Evolutionary conservation across 2,329 filamentous ascomycete species (phyloP), one percentile per base, ranked within the genome.

Genomic region (Phialemoniopsis sp.): DNA sequence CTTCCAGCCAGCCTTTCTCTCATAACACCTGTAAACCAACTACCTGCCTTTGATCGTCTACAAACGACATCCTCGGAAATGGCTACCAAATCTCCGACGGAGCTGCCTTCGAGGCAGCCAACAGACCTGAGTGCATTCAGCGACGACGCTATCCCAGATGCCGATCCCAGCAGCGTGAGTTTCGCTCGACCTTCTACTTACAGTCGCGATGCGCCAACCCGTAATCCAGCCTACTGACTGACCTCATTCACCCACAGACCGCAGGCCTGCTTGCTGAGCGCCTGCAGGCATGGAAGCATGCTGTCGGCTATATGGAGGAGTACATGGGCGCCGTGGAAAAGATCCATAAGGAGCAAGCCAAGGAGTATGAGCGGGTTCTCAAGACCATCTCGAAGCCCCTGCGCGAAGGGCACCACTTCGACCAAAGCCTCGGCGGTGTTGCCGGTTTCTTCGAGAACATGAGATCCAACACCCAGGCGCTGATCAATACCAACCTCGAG

Each of bases 261-360:
- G 81, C 84, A n/a, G 82, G 78, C 31, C 76, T 97, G 36, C 83
- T 98, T 47, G 75, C 84, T 40, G 89, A 97, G 70, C 82, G 93
- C 48, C 74, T 98, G 45, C 85, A 87, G 55, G 93, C 93, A 34
- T 98, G 89, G 89, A 97, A 96, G 63, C 91, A 97, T 62, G 88
- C 90, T 45, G 87, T 89, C 46, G 87, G 75, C 41, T 91, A 95
- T 58, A 75, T 98, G 35, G 89, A 97, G 64, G 89, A 95, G 37
- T 98, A 96, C 61, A 75, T 97, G 54, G 71, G 70, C 21, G 82
- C 86, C 7, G 87, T 89, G 4, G 89, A 95, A 63, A 96, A 91
- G 73, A 73, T 88, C 42, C 85, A 96, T 58, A 85, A 82, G 57
- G 76, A 79, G 10, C 85, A 95, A 52, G 82, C 88, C 39, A 97